A percentile compares a stretch with the other conserved stretches of the same genome.
phyloP scores from a whole-genome alignment of 2,329 filamentous ascomycete genomes.

The Lecanoromycetidae sp. region DNA sequence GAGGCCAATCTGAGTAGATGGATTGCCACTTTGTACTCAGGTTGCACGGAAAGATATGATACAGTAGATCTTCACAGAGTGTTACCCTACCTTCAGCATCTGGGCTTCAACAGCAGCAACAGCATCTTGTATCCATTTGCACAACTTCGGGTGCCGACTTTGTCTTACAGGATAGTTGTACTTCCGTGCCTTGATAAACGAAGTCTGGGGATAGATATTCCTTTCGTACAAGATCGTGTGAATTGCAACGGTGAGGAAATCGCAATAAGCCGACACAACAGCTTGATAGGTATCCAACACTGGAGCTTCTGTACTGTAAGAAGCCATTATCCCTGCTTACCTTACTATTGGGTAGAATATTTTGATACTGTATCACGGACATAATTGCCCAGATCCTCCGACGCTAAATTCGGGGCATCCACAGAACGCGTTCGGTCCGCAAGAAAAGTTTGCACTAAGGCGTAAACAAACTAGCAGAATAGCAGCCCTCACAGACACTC shows the following conservation, averaged over 20 bases:
- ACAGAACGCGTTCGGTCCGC: not conserved
- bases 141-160: slow-evolving; percentile 73
- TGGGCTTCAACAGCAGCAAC: slow-evolving; percentile 59
- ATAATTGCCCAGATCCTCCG: not conserved
- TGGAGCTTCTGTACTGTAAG: slow-evolving; percentile 30
- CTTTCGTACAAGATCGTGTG: slow-evolving; percentile 82
- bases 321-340: too few relatives aligned
- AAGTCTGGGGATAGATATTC: slow-evolving; percentile 60
- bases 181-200: slow-evolving; percentile 67
- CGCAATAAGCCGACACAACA: slow-evolving; percentile 58
- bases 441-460: not conserved
- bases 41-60: too few relatives aligned
- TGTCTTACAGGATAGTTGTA: slow-evolving; percentile 79
- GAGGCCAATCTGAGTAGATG: too few relatives aligned
- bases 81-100: slow-evolving; percentile 41
- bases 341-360: too few relatives aligned
- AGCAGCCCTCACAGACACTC: too few relatives aligned
- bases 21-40: too few relatives aligned
- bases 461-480: not conserved
- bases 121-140: slow-evolving; percentile 73
- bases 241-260: slow-evolving; percentile 69
- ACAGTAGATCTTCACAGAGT: too few relatives aligned
- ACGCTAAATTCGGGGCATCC: not conserved
- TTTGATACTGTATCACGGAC: not conserved
- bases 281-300: slow-evolving; percentile 40